These are phyloP conservation scores for Collybiopsis luxurians DNA, from an alignment of 768 basidiomycete species.

Conservation along the genomic window DNA sequence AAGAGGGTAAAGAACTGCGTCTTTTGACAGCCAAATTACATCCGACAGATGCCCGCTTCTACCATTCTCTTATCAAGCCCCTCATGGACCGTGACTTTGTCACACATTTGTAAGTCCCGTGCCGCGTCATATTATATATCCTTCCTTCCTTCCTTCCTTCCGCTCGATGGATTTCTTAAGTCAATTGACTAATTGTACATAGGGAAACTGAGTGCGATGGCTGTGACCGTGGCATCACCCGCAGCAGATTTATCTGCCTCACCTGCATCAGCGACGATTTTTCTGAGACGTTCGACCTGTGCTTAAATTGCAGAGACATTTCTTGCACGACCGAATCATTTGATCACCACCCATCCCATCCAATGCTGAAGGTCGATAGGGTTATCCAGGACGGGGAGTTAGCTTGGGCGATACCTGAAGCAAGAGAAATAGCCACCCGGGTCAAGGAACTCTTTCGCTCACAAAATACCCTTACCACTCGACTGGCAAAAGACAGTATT, in stretches of 20 bases:
- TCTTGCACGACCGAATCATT: neutral
- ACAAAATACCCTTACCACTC: neutral
- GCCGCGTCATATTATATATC: too few relatives aligned
- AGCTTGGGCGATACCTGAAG: neutral
- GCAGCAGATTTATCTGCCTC: slow-evolving; percentile 8
- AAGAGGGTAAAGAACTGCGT: neutral
- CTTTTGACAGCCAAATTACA: neutral
- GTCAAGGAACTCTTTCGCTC: neutral
- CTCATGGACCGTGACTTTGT: too few relatives aligned
- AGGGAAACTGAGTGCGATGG: too few relatives aligned
- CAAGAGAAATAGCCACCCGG: neutral
- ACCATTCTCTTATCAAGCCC: neutral
- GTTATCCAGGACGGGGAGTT: neutral
- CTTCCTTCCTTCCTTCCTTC: too few relatives aligned
- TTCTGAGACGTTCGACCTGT: slow-evolving; percentile 7
- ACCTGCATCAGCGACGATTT: slow-evolving; percentile 7
- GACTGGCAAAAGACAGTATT: too few relatives aligned
- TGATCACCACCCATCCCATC: neutral
- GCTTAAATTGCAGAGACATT: slow-evolving; percentile 3
- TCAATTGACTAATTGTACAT: too few relatives aligned
- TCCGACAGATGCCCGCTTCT: slow-evolving; percentile 1
- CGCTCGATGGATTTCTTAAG: too few relatives aligned
- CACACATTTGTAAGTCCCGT: too few relatives aligned
- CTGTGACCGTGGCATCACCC: slow-evolving; percentile 5
- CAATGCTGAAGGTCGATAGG: neutral